Evolutionary conservation across 371 early-diverging fungal genomes (phyloP).

Genomic region (Aphelidium insulamus): DNA sequence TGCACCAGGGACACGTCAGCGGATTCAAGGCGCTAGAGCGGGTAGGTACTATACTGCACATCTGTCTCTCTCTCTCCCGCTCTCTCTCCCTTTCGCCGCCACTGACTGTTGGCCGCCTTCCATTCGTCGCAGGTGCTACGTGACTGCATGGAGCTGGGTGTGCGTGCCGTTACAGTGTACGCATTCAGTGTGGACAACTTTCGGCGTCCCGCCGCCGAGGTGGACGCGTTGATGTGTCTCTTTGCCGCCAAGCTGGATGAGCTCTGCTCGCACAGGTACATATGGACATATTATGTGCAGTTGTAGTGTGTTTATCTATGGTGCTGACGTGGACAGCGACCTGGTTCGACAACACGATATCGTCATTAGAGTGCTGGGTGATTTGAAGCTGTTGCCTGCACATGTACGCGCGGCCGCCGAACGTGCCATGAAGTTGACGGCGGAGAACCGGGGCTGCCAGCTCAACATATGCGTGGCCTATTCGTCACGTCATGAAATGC

Average conservation of each 20-base stretch:
- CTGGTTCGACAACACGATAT: conserved; percentile 46
- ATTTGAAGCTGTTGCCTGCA: conserved; percentile 34
- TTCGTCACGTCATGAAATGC: conserved; percentile 82
- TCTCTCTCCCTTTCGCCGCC: background rate
- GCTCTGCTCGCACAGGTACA: conserved; percentile 43
- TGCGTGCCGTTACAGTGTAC: conserved; percentile 82
- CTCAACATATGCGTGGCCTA: conserved; percentile 94
- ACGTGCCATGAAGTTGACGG: conserved; percentile 39
- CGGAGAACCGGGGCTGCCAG: conserved; percentile 20
- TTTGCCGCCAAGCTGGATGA: conserved; percentile 48
- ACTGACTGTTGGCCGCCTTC: background rate
- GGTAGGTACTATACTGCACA: conserved; percentile 11
- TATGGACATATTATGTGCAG: background rate
- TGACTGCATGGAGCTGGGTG: conserved; percentile 61
- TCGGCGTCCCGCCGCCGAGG: conserved; percentile 71
- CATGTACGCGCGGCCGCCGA: conserved; percentile 34
- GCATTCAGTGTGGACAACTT: conserved; percentile 97
- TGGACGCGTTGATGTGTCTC: conserved; percentile 68
- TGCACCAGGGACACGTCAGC: conserved; percentile 48
- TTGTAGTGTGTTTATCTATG: background rate
- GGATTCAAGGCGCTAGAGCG: conserved; percentile 58
- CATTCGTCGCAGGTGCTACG: conserved; percentile 79
- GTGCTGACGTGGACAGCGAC: conserved; percentile 20
- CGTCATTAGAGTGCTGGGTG: conserved; percentile 61
- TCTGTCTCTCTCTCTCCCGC: background rate